Evolutionary conservation across 257 asterid species (phyloP), one percentile per base, ranked within the genome.

Genomic region (Jasminum sambac): DNA sequence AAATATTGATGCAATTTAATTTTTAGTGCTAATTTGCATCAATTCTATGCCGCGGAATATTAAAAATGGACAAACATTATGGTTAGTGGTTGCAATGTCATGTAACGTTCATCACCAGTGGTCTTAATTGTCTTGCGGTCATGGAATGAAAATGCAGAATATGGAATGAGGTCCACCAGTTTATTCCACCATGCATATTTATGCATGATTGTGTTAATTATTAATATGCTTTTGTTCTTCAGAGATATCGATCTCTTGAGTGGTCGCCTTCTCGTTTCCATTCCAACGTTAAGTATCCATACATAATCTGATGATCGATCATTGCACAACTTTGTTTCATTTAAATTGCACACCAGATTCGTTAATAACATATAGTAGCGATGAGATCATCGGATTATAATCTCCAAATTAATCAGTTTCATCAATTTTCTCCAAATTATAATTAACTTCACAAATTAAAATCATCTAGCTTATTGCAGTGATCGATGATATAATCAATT

Each of bases 161-260:
- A 55, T 55, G 30, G 61, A 55, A 55, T 55, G 62, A 55, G 61
- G 30, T 55, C 34, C 62, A 21, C 7, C 34, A 21, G 34, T 9
- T 10, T 17, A 23, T 55, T 55, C 36, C 34, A 55, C n/a, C 24
- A 0, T 48, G 11, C 9, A 50, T 23, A 19, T 55, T 55, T 19
- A 12, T 55, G 11, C 9, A 52, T 17, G 60, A 17, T 52, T 52
- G 3, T 52, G 30, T 17, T 17, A 55, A 55, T 55, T 23, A 55
- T 55, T 55, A 23, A 55, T 55, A 55, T 55, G 62, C 36, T 55
- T 55, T 55, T 55, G 12, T 55, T 55, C 62, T 21, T 55, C 62
- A 43, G 2, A 2, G 4, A 12, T 8, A 11, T 50, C 2, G 23
- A 2, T 17, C 26, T 50, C 5, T 50, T 11, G 24, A 50, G 26